Conservation (phyloP, 2,329 filamentous ascomycete genomes). For the Capronia coronata region DNA sequence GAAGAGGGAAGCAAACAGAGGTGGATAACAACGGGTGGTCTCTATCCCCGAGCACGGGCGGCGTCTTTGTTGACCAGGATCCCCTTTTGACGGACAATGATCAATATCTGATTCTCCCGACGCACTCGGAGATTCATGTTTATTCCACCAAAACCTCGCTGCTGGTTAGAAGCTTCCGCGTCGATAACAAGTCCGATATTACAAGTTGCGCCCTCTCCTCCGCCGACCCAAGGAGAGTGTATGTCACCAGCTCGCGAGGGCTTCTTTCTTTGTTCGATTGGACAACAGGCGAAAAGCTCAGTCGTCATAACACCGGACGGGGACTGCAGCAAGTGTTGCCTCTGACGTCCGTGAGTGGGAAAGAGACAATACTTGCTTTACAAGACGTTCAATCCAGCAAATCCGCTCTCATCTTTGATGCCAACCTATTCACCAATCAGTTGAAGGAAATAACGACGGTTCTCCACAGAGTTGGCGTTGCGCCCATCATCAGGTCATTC, state of each 20-base stretch:
- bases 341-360: conserved; percentile 6
- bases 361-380: conserved; percentile 14
- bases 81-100: conserved; percentile 54
- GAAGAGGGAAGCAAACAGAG: background rate
- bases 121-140: conserved; percentile 68
- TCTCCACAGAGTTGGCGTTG: conserved; percentile 5
- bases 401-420: conserved; percentile 7
- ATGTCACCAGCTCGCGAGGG: conserved; percentile 48
- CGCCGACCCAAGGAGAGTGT: conserved; percentile 46
- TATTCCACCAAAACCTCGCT: conserved; percentile 78
- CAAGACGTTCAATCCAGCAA: conserved; percentile 3
- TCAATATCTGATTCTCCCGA: conserved; percentile 65
- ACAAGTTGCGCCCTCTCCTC: conserved; percentile 49
- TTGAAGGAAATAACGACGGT: conserved; percentile 4
- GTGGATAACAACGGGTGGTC: conserved; percentile 35
- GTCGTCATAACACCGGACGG: conserved; percentile 3
- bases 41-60: conserved; percentile 47
- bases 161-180: conserved; percentile 63
- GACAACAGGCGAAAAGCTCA: conserved; percentile 38
- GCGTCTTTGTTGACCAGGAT: conserved; percentile 51
- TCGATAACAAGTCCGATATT: conserved; percentile 45
- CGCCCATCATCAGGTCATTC: conserved; percentile 11
- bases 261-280: conserved; percentile 55
- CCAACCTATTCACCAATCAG: background rate
- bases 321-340: conserved; percentile 14